Percentiles rank a stretch among this genome's conserved stretches.
phyloP scores from a whole-genome alignment of 345 rosid species.

The Atalantia buxifolia region DNA sequence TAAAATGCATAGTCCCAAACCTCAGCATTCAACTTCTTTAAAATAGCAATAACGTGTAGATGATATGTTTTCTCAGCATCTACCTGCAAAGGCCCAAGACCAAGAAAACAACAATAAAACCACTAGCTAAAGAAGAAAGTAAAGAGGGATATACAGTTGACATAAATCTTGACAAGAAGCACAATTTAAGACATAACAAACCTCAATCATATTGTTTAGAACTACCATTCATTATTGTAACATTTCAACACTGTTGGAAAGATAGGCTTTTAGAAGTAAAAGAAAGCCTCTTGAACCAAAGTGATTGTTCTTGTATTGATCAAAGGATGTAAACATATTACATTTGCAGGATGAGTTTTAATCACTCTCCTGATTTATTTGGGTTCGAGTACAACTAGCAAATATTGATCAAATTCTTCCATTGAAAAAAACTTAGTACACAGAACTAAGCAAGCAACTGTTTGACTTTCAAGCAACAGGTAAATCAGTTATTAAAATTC shows the following conservation, averaged over 20 bases:
- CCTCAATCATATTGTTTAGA: too few species aligned
- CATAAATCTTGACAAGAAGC: not conserved
- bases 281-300: too few species aligned
- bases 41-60: conserved; percentile 58
- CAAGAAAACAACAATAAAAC: not conserved
- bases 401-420: too few species aligned
- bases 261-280: not conserved
- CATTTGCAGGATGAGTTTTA: not conserved
- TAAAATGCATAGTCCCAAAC: conserved; percentile 32
- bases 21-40: conserved; percentile 76
- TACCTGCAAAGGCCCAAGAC: conserved; percentile 44
- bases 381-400: not conserved
- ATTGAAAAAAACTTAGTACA: too few species aligned
- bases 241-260: not conserved
- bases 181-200: not conserved
- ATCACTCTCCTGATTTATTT: not conserved
- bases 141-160: not conserved
- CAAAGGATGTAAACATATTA: not conserved
- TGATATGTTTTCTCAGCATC: conserved; percentile 89
- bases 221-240: not conserved
- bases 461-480: not conserved
- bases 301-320: not conserved
- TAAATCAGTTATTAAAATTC: not conserved
- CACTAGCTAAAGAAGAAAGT: not conserved
- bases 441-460: not conserved